Percentiles rank a stretch among this genome's conserved stretches.
Conservation (phyloP, 257 asterid genomes). For the Capsicum rhomboideum region DNA sequence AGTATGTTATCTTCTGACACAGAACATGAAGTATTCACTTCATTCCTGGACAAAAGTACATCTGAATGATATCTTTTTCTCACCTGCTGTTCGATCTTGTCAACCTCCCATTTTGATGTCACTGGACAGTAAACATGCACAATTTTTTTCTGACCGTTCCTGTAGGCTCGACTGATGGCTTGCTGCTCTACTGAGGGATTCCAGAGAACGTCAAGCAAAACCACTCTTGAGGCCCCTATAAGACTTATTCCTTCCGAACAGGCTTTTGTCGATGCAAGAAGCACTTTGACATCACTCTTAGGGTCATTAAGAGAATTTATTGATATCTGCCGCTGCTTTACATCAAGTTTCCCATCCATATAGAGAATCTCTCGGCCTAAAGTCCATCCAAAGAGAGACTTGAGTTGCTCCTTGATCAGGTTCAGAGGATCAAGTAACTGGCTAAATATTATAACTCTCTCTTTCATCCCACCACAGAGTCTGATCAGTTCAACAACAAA, state of each 20-base stretch:
- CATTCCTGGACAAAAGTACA: conserved; percentile 34
- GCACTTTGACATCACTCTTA: conserved; percentile 34
- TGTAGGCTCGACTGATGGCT: conserved; percentile 72
- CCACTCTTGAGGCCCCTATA: conserved; percentile 80
- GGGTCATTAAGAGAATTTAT: conserved; percentile 43
- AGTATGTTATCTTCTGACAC: conserved; percentile 36
- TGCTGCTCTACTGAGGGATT: conserved; percentile 68
- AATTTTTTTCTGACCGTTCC: conserved; percentile 60
- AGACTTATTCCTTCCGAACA: conserved; percentile 80
- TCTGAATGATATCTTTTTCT: conserved; percentile 42
- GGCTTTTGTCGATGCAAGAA: conserved; percentile 61
- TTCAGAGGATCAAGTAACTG: conserved; percentile 36
- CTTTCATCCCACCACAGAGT: conserved; percentile 15
- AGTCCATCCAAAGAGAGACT: conserved; percentile 30
- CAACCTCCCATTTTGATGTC: conserved; percentile 36
- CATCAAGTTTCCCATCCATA: conserved; percentile 38
- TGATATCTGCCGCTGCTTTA: conserved; percentile 32
- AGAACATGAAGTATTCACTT: neutral
- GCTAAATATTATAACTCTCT: conserved; percentile 59
- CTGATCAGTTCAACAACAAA: conserved; percentile 42
- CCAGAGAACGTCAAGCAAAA: conserved; percentile 74
- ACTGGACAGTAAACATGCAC: conserved; percentile 64
- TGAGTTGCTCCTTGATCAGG: conserved; percentile 30
- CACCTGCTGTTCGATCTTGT: conserved; percentile 33
- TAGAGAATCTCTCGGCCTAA: conserved; percentile 52